Evolutionary conservation across 139 green algal genomes (phyloP).

Genomic region (Coelastrella sp.): DNA sequence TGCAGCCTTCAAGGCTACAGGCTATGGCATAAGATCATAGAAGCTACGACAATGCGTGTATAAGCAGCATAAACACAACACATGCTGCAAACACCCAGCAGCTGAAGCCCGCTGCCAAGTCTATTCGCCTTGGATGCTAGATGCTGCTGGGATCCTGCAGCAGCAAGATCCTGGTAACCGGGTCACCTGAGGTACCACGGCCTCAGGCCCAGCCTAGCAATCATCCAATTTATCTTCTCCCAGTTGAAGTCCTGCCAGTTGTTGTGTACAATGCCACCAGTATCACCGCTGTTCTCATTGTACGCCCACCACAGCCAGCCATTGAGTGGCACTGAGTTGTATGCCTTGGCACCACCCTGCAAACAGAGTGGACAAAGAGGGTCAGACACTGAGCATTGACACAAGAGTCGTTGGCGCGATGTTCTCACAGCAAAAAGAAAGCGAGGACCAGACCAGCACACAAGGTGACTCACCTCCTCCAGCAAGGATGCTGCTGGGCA

Average conservation of each 20-base stretch:
- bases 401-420: background rate
- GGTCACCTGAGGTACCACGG: constrained; percentile 43
- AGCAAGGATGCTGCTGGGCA: background rate
- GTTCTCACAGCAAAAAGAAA: background rate
- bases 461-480: background rate
- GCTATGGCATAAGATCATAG: too few relatives aligned
- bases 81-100: too few relatives aligned
- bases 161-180: too few relatives aligned
- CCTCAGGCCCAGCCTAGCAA: constrained; percentile 39
- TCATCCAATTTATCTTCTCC: constrained; percentile 50
- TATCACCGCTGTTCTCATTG: constrained; percentile 50
- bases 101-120: too few relatives aligned
- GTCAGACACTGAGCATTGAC: background rate
- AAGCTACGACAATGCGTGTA: too few relatives aligned
- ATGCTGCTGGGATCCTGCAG: too few relatives aligned
- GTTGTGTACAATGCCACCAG: constrained; percentile 48
- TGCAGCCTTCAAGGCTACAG: too few relatives aligned
- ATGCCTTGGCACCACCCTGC: constrained; percentile 41
- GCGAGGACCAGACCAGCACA: background rate
- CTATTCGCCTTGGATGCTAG: too few relatives aligned
- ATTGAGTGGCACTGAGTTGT: constrained; percentile 41
- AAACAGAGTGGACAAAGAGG: background rate
- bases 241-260: constrained; percentile 48
- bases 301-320: constrained; percentile 53
- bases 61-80: too few relatives aligned